phyloP scores from a whole-genome alignment of 1,284 basidiomycete genomes.

The Trametes hirsuta region DNA sequence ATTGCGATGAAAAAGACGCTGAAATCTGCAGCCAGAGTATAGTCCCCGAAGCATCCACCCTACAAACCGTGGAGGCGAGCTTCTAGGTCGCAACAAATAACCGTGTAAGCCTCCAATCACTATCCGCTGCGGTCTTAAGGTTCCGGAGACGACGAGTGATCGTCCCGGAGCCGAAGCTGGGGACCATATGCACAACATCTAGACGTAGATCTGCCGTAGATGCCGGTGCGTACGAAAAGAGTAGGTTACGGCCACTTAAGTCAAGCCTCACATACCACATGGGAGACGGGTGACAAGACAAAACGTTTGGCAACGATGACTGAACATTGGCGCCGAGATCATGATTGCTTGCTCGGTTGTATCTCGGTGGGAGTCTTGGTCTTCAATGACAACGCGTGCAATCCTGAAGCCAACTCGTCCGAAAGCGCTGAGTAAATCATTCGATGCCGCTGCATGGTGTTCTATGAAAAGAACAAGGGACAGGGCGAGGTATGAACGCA shows the following conservation, averaged over 20 bases:
- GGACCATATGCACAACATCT: not conserved
- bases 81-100: not conserved
- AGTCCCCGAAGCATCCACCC: not conserved
- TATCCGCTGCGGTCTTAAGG: slow-evolving; percentile 1
- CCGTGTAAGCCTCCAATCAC: not conserved
- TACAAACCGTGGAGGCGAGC: not conserved
- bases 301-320: not conserved
- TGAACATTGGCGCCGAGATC: not conserved
- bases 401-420: slow-evolving; percentile 67
- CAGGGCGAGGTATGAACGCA: slow-evolving; percentile 2
- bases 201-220: not conserved
- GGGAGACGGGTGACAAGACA: no score
- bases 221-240: not conserved
- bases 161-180: not conserved
- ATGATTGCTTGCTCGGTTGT: slow-evolving; percentile 14
- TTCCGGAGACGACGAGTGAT: not conserved
- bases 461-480: slow-evolving; percentile 42
- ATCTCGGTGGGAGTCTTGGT: slow-evolving; percentile 68
- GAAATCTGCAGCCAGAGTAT: not conserved
- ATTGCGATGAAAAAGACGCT: not conserved
- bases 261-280: not conserved
- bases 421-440: slow-evolving; percentile 72
- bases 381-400: slow-evolving; percentile 78
- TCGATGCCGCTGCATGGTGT: slow-evolving; percentile 76
- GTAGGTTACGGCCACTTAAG: not conserved